Evolutionary conservation across 371 early-diverging fungal species (phyloP).

Genomic region (Mucor plumbeus): DNA sequence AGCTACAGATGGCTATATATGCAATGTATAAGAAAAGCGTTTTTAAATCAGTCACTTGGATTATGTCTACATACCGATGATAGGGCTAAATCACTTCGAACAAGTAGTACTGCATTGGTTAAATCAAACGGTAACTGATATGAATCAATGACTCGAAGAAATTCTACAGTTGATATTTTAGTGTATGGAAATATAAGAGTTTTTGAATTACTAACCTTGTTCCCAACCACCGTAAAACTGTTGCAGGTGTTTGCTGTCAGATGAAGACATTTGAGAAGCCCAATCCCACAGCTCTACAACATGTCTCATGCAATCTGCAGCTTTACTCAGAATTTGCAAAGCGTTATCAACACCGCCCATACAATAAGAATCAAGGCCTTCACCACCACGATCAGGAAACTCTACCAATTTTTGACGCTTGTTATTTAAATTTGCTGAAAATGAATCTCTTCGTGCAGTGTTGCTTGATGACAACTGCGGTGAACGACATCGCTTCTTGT

Average conservation of each 20-base stretch:
- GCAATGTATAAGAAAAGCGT: not conserved
- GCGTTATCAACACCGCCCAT: slow-evolving; percentile 48
- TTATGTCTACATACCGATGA: slow-evolving; percentile 36
- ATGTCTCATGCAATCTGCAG: slow-evolving; percentile 46
- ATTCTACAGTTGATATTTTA: slow-evolving; percentile 15
- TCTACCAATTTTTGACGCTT: slow-evolving; percentile 15
- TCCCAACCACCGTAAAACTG: slow-evolving; percentile 31
- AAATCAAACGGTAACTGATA: slow-evolving; percentile 50
- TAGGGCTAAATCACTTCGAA: slow-evolving; percentile 47
- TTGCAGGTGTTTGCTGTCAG: slow-evolving; percentile 26
- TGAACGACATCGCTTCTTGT: slow-evolving; percentile 2
- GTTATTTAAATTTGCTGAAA: not conserved
- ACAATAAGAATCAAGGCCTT: slow-evolving; percentile 42
- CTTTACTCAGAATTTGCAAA: slow-evolving; percentile 41
- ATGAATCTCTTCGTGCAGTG: too few relatives aligned
- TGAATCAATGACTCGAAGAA: slow-evolving; percentile 36
- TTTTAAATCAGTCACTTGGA: too few relatives aligned
- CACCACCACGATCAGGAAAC: slow-evolving; percentile 30
- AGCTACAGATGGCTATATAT: slow-evolving; percentile 37
- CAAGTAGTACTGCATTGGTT: slow-evolving; percentile 41
- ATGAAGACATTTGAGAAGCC: slow-evolving; percentile 16
- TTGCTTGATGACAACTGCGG: too few relatives aligned
- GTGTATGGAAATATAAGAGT: not conserved
- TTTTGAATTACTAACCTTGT: slow-evolving; percentile 19
- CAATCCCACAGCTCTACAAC: slow-evolving; percentile 46